Conservation (phyloP, 805 yeast genomes). For the Pichia sporocuriosa region DNA sequence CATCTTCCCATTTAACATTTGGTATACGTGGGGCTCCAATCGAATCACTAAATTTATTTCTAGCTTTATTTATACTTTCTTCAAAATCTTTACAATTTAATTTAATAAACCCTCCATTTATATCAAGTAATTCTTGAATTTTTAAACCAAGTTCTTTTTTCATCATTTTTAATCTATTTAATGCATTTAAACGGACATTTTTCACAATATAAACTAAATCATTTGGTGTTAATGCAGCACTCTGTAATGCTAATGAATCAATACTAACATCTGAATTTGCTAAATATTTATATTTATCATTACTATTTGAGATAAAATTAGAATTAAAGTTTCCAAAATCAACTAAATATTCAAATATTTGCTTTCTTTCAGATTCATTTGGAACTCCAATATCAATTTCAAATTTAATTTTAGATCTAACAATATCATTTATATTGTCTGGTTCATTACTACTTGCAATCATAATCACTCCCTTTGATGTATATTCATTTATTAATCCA, state of each 20-base stretch:
- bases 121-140: slow-evolving; percentile 33
- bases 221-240: slow-evolving; percentile 88
- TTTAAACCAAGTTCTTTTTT: slow-evolving; percentile 20
- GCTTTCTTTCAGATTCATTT: slow-evolving; percentile 61
- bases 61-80: slow-evolving; percentile 67
- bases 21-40: slow-evolving; percentile 97
- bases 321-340: slow-evolving; percentile 2
- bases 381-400: slow-evolving; percentile 77
- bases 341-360: slow-evolving; percentile 51
- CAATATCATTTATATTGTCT: slow-evolving; percentile 57
- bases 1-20: slow-evolving; percentile 92
- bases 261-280: slow-evolving; percentile 47
- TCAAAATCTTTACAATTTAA: slow-evolving; percentile 58
- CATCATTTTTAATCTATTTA: slow-evolving; percentile 38
- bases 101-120: slow-evolving; percentile 49
- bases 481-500: slow-evolving; percentile 50
- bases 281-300: slow-evolving; percentile 18
- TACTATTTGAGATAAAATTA: background rate
- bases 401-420: slow-evolving; percentile 67
- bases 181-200: slow-evolving; percentile 53
- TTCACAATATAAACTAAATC: slow-evolving; percentile 69
- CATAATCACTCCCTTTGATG: slow-evolving; percentile 41
- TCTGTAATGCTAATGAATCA: slow-evolving; percentile 62
- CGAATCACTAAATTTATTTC: slow-evolving; percentile 84
- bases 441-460: slow-evolving; percentile 64